Evolutionary conservation across 2,329 filamentous ascomycete species (phyloP).

Genomic region (Verticillium longisporum): DNA sequence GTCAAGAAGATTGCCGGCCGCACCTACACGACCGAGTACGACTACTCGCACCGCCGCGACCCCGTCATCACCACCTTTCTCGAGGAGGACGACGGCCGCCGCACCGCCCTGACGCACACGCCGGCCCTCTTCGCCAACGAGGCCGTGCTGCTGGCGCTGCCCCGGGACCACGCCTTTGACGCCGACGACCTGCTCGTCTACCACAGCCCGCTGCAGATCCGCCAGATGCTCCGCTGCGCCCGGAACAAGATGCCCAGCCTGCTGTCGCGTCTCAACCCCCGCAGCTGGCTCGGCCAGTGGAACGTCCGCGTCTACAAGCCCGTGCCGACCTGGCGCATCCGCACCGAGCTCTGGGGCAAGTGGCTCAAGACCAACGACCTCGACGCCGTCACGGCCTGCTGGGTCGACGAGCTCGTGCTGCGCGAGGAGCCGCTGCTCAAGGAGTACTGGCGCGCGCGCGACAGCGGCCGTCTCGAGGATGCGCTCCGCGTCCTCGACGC

Average conservation of each 20-base stretch:
- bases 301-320: slow-evolving; percentile 21
- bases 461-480: slow-evolving; percentile 30
- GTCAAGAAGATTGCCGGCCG: slow-evolving; percentile 18
- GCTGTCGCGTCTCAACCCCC: slow-evolving; percentile 16
- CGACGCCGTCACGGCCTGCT: slow-evolving; percentile 40
- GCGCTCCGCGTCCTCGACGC: slow-evolving; percentile 35
- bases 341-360: slow-evolving; percentile 41
- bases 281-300: slow-evolving; percentile 14
- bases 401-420: slow-evolving; percentile 41
- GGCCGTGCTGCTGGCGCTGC: slow-evolving; percentile 18
- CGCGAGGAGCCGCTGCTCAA: slow-evolving; percentile 35
- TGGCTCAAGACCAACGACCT: slow-evolving; percentile 38
- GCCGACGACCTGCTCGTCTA: slow-evolving; percentile 27
- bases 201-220: slow-evolving; percentile 19
- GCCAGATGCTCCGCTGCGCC: slow-evolving; percentile 15
- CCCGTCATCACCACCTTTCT: slow-evolving; percentile 23
- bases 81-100: slow-evolving; percentile 14
- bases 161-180: slow-evolving; percentile 22
- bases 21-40: slow-evolving; percentile 21
- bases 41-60: slow-evolving; percentile 29
- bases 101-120: slow-evolving; percentile 14
- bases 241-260: slow-evolving; percentile 11
- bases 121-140: slow-evolving; percentile 21
- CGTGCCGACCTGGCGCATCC: slow-evolving; percentile 37
- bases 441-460: slow-evolving; percentile 37